Percentiles rank a stretch among this genome's conserved stretches.
Conservation (phyloP, 192 early-diverging fungal genomes). For the Rhizophagus prolifer region DNA sequence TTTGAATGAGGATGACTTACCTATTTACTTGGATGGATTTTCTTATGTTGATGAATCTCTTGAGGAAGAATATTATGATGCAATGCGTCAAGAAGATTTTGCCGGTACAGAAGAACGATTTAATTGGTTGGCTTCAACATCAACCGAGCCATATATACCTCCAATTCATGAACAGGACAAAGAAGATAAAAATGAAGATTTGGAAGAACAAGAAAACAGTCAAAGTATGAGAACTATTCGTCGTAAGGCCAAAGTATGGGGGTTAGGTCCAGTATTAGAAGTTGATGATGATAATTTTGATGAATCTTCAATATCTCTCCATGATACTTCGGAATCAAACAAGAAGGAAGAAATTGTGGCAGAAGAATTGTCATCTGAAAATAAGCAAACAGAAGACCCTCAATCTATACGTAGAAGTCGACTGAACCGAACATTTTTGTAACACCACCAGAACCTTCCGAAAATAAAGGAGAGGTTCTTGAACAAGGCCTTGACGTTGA, state of each 20-base stretch:
- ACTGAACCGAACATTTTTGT: not conserved
- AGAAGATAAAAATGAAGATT: not conserved
- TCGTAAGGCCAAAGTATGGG: not conserved
- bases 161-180: not conserved
- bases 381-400: not conserved
- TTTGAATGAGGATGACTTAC: not conserved
- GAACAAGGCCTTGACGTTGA: not conserved
- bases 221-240: not conserved
- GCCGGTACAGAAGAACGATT: not conserved
- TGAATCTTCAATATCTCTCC: not conserved
- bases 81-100: not conserved
- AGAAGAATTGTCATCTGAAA: not conserved
- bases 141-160: not conserved
- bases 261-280: not conserved
- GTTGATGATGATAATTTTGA: not conserved
- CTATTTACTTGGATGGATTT: not conserved
- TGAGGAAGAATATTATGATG: conserved; percentile 6
- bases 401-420: not conserved
- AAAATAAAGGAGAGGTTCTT: not conserved
- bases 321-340: not conserved
- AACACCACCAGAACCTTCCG: not conserved
- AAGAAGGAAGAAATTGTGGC: not conserved
- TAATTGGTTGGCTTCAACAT: not conserved
- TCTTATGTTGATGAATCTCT: conserved; percentile 11
- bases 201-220: not conserved